phyloP scores from a whole-genome alignment of 177 flowering plant genomes.

The Vitis hybrid region DNA sequence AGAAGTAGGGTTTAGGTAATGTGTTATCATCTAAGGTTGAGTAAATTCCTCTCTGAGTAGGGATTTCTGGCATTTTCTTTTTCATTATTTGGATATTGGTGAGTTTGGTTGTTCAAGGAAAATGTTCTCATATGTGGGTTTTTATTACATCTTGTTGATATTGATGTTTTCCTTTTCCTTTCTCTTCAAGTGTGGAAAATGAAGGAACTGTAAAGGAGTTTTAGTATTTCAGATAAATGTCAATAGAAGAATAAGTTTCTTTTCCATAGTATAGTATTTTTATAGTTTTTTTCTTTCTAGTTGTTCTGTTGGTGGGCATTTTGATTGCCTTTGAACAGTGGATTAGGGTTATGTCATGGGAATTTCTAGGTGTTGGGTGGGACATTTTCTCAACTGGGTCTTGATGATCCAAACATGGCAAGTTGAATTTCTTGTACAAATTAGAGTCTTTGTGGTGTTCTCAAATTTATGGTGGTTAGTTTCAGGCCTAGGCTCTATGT shows the following conservation, averaged over 20 bases:
- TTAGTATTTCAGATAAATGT: not conserved
- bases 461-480: conserved; percentile 38
- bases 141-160: too few relatives aligned
- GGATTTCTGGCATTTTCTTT: not conserved
- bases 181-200: not conserved
- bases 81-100: conserved; percentile 6
- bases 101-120: not conserved
- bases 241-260: not conserved
- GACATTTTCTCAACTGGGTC: conserved; percentile 20
- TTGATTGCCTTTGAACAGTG: not conserved
- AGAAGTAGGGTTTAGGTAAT: not conserved
- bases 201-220: not conserved
- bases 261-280: too few relatives aligned
- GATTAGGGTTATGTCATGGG: conserved; percentile 18
- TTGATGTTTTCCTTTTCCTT: conserved; percentile 1
- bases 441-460: conserved; percentile 24
- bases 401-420: conserved; percentile 26
- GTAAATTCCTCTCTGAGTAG: not conserved
- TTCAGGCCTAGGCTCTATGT: conserved; percentile 84
- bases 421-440: conserved; percentile 23
- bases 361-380: conserved; percentile 9
- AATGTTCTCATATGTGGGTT: too few relatives aligned
- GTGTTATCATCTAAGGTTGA: not conserved
- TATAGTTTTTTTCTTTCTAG: not conserved
- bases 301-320: not conserved